These are phyloP conservation scores for Leccinum pallidistipes DNA, from an alignment of 1,284 basidiomycete genomes.

Conservation along the genomic window DNA sequence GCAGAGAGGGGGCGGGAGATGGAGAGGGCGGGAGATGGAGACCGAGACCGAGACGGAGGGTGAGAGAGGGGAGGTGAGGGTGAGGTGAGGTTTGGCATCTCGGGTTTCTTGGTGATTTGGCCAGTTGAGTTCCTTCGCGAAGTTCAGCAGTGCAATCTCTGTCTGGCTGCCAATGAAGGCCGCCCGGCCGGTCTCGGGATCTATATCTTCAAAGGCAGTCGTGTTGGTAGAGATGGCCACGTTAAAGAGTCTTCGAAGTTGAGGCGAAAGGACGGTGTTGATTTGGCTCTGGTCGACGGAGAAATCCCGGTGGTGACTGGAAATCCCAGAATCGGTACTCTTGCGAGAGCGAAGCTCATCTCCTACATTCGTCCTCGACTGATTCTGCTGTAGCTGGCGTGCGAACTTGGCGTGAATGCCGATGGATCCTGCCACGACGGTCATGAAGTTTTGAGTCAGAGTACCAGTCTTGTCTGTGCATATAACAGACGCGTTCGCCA, in stretches of 20 bases:
- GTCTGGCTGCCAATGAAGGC: conserved; percentile 95
- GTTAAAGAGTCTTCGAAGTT: conserved; percentile 75
- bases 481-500: conserved; percentile 96
- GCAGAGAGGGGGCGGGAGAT: too few species aligned
- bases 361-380: conserved; percentile 72
- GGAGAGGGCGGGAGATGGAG: too few species aligned
- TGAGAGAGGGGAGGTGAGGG: too few species aligned
- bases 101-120: conserved; percentile 70
- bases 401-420: conserved; percentile 96
- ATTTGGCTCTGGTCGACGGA: conserved; percentile 79
- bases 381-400: conserved; percentile 73
- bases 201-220: conserved; percentile 89
- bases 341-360: conserved; percentile 45
- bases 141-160: conserved; percentile 89
- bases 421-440: conserved; percentile 92
- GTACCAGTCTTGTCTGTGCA: conserved; percentile 97
- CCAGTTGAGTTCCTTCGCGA: conserved; percentile 90
- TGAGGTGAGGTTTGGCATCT: too few species aligned
- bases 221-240: conserved; percentile 91
- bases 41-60: too few species aligned
- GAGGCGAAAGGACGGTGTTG: conserved; percentile 61
- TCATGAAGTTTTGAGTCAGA: conserved; percentile 93
- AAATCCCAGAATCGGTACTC: conserved; percentile 31
- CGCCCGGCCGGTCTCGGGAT: conserved; percentile 62
- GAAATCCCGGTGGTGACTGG: conserved; percentile 69